phyloP scores from a whole-genome alignment of 352 stramenopile genomes.

The Hyaloperonospora arabidopsidis region DNA sequence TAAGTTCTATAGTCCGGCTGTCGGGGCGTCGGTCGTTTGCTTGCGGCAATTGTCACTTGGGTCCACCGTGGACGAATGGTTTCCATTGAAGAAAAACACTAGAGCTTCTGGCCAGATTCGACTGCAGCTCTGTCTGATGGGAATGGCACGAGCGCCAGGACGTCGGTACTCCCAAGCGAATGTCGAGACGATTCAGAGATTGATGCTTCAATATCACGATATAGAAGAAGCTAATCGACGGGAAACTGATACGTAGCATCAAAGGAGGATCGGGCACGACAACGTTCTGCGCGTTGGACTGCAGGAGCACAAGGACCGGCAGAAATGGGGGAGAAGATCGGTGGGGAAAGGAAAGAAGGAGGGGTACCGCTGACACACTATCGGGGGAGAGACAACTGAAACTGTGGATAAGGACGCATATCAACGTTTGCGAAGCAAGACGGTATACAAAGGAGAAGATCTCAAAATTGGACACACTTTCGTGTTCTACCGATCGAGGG shows the following conservation, averaged over 20 bases:
- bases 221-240: slow-evolving; percentile 14
- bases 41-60: slow-evolving; percentile 45
- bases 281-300: slow-evolving; percentile 7
- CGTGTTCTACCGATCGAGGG: no score
- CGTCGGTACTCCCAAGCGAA: slow-evolving; percentile 11
- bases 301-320: slow-evolving; percentile 7
- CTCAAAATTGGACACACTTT: no score
- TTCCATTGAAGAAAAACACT: slow-evolving; percentile 47
- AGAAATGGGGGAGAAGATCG: no score
- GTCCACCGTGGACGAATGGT: slow-evolving; percentile 43
- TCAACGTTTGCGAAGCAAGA: no score
- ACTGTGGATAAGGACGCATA: no score
- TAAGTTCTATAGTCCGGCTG: slow-evolving; percentile 50
- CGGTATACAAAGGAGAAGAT: no score
- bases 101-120: slow-evolving; percentile 36
- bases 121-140: slow-evolving; percentile 43
- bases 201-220: slow-evolving; percentile 23
- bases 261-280: slow-evolving; percentile 15
- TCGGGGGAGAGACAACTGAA: no score
- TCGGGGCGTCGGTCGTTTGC: slow-evolving; percentile 51
- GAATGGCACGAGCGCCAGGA: slow-evolving; percentile 7
- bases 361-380: no score
- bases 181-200: slow-evolving; percentile 18
- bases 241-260: slow-evolving; percentile 2
- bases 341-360: no score